These are phyloP conservation scores for Pseudocercospora musae DNA, from an alignment of 2,329 filamentous ascomycete species.

Conservation along the genomic window DNA sequence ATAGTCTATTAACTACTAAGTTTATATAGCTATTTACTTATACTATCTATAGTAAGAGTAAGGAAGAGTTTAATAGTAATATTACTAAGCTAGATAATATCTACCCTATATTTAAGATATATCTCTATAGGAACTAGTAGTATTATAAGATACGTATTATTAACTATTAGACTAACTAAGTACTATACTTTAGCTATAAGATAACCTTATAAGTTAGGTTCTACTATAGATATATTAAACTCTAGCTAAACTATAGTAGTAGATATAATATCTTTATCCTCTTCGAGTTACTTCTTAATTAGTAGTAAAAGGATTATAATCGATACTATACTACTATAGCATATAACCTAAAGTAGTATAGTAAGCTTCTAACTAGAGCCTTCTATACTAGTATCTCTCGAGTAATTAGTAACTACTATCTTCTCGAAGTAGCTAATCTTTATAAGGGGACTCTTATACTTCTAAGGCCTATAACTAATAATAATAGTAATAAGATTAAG, in stretches of 20 bases:
- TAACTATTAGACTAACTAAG: not conserved
- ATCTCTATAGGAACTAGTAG: not conserved
- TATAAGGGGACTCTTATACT: no score
- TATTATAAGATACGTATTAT: not conserved
- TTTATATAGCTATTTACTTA: not conserved
- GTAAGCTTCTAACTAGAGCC: no score
- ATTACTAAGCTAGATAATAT: not conserved
- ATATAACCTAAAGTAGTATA: not conserved
- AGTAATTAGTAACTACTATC: no score
- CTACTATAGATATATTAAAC: not conserved
- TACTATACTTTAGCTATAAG: not conserved
- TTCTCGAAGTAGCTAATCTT: no score
- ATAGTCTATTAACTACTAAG: no score
- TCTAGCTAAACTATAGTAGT: not conserved
- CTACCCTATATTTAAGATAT: not conserved
- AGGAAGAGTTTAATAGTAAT: not conserved
- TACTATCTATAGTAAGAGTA: not conserved
- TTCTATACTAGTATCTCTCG: no score
- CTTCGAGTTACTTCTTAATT: not conserved
- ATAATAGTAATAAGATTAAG: no score
- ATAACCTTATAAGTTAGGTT: not conserved
- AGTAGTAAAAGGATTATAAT: not conserved
- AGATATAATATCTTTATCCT: not conserved
- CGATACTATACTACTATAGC: not conserved
- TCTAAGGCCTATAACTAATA: no score